Evolutionary conservation across 2,329 filamentous ascomycete genomes (phyloP).

Genomic region (Alternaria alternata): DNA sequence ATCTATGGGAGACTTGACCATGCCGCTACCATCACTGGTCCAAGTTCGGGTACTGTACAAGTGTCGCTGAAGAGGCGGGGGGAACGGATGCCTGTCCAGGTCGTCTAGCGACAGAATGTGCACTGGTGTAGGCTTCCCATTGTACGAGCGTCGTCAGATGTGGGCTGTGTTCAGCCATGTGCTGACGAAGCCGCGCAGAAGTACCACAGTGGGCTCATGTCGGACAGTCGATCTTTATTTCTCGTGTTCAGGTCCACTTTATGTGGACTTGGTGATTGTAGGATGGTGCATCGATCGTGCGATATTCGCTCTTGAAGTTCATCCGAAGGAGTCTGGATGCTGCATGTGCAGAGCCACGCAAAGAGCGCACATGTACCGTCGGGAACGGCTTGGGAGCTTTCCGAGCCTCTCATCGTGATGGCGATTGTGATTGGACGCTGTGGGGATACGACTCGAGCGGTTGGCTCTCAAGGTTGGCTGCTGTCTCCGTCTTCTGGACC

Average conservation of each 20-base stretch:
- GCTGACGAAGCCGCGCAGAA: slow-evolving; percentile 1
- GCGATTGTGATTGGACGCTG: not conserved
- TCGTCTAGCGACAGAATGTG: not conserved
- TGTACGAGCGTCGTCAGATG: not conserved
- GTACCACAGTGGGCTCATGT: not conserved
- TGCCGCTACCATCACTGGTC: not conserved
- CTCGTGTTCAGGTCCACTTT: slow-evolving; percentile 2
- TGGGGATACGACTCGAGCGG: not conserved
- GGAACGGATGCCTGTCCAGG: not conserved
- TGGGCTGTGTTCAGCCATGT: not conserved
- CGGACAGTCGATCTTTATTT: slow-evolving; percentile 1
- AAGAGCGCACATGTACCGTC: not conserved
- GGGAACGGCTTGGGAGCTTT: not conserved
- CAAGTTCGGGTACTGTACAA: not conserved
- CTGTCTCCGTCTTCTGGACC: no score
- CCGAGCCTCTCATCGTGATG: not conserved
- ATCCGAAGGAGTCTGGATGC: not conserved
- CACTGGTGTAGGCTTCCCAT: not conserved
- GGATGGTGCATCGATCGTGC: slow-evolving; percentile 2
- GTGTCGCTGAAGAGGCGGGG: not conserved
- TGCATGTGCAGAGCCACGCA: not conserved
- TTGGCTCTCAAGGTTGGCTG: not conserved
- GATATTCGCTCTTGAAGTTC: not conserved
- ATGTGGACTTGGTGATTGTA: not conserved
- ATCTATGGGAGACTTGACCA: not conserved